phyloP scores from a whole-genome alignment of 441 rosid genomes.

The Erodium texanum region DNA sequence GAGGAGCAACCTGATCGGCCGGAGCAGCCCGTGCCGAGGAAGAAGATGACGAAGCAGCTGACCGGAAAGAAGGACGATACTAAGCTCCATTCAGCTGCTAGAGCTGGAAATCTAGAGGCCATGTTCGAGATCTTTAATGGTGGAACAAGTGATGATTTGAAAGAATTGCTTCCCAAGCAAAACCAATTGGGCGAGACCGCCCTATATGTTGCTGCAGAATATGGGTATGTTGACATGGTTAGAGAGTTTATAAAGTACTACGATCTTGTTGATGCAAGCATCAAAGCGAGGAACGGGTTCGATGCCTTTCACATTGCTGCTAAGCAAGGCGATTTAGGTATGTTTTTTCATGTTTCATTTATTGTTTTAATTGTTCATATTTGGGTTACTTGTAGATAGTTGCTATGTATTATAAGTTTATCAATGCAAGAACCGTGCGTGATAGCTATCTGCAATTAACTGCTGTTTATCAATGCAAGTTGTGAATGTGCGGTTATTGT shows the following conservation, averaged over 20 bases:
- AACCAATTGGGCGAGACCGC: constrained; percentile 20
- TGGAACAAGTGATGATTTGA: background rate
- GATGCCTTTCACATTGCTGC: constrained; percentile 27
- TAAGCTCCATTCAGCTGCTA: constrained; percentile 19
- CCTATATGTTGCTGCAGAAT: constrained; percentile 22
- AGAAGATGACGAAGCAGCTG: constrained; percentile 21
- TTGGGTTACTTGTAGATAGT: too few species aligned
- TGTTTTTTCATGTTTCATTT: constrained; percentile 7
- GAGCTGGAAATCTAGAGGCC: constrained; percentile 15
- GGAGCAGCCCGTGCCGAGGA: constrained; percentile 22
- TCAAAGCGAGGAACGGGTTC: constrained; percentile 22
- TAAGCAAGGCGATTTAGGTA: constrained; percentile 27
- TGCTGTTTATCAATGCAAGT: too few species aligned
- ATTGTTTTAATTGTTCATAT: background rate
- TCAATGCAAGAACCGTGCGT: too few species aligned
- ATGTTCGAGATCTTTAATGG: constrained; percentile 2
- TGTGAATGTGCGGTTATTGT: too few species aligned
- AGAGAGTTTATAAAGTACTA: constrained; percentile 19
- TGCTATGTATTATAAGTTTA: too few species aligned
- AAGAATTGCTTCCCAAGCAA: constrained; percentile 16
- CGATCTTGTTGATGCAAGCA: constrained; percentile 21
- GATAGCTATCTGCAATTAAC: too few species aligned
- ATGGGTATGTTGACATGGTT: constrained; percentile 19
- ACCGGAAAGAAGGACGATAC: constrained; percentile 22
- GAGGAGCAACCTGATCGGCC: constrained; percentile 13